phyloP scores from a whole-genome alignment of 306 rosid species.

The Lathyrus oleraceus region DNA sequence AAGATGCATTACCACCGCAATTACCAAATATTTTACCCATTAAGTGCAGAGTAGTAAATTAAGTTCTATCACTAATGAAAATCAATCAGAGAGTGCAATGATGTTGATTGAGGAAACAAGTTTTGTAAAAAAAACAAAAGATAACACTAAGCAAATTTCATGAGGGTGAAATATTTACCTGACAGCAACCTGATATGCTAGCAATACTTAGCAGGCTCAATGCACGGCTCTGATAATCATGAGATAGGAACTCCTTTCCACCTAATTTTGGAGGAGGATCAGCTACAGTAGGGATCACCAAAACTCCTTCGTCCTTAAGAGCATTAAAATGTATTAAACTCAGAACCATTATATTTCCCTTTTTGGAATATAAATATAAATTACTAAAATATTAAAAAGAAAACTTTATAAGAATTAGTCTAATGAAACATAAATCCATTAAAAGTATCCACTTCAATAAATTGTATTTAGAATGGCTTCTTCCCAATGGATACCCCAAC shows the following conservation, averaged over 20 bases:
- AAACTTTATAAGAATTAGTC: neutral
- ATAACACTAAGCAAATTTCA: conserved; percentile 5
- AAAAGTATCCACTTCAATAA: neutral
- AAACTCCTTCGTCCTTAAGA: conserved; percentile 86
- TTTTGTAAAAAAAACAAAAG: neutral
- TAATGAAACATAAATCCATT: neutral
- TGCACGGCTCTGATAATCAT: conserved; percentile 64
- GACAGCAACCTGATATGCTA: conserved; percentile 96
- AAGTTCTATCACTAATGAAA: conserved; percentile 4
- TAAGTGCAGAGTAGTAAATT: neutral
- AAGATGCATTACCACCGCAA: conserved; percentile 17
- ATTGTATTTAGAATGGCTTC: conserved; percentile 1
- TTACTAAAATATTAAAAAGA: neutral
- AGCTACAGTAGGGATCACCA: conserved; percentile 85
- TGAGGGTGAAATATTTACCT: conserved; percentile 52
- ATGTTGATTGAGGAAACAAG: conserved; percentile 3
- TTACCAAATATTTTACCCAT: neutral
- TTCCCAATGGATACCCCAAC: neutral
- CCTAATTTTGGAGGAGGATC: conserved; percentile 96
- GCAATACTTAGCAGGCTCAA: conserved; percentile 82
- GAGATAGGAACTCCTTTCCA: conserved; percentile 71
- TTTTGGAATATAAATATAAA: neutral
- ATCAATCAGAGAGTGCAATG: neutral
- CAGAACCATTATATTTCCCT: neutral
- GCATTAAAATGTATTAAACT: conserved; percentile 20